Evolutionary conservation across 2,329 filamentous ascomycete genomes (phyloP), one percentile per base, ranked within the genome.

Genomic region (Aureobasidium mangrovei): DNA sequence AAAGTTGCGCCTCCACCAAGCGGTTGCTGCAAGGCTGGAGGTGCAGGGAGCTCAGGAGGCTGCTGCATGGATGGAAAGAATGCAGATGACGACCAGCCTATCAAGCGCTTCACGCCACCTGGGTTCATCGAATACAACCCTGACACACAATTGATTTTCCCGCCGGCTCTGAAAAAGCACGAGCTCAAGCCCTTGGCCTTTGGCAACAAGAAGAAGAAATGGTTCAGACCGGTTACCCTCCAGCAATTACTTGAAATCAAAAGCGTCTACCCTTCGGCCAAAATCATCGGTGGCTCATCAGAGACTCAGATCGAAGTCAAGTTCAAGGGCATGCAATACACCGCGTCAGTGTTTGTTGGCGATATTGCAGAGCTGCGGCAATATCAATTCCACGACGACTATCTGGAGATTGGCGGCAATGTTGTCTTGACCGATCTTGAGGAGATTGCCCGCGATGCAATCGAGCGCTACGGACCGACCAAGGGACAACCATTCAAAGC

Each of bases 231-330:
- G 0, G 85, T 89, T 32, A 96, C 88, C 0, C 67, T 97, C 12
- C 77, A 88, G 38, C 91, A 98, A 66, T 75, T 98, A 12, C 78
- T 97, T 12, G 86, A 95, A 66, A 95, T 98, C 72, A 97, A 97
- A 74, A 83, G 78, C 62, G 83, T 80, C 0, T 85, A 89, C 61
- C 91, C 91, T 0, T 82, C 84, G 28, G 89, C 91, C 4, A 98
- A 97, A 70, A 83, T 98, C 58, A 95, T 98, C 58, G 91, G 90
- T 47, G 93, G 93, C 58, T 95, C 90, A 67, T 95, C 91, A 2
- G 93, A 98, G 70, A 97, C 91, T 0, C 93, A 97, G 70, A 97
- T 98, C 57, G 93, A 98, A 71, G 87, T 94, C 72, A 96, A 95
- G 71, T 97, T 98, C 79, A 97, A 97, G 73, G 89, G 85, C 1